Percentiles rank a stretch among this genome's conserved stretches.
Conservation (phyloP, 305 asterid genomes). For the Fraxinus nigra region DNA sequence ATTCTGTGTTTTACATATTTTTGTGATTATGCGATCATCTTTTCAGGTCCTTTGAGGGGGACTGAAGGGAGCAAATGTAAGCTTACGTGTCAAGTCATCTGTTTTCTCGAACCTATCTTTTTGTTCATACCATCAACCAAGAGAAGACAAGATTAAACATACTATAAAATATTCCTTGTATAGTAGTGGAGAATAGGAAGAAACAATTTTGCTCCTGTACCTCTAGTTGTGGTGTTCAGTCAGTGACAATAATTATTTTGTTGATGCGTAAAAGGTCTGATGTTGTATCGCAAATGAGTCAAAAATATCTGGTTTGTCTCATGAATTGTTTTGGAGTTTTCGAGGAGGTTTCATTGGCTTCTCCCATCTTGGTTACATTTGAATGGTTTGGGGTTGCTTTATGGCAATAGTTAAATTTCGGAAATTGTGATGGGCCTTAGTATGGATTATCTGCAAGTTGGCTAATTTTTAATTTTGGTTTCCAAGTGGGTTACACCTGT, state of each 20-base stretch:
- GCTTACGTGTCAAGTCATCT: constrained; percentile 63
- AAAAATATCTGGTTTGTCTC: constrained; percentile 24
- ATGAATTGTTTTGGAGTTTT: constrained; percentile 23
- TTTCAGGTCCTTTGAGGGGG: constrained; percentile 86
- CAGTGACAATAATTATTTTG: constrained; percentile 27
- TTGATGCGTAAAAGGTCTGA: constrained; percentile 17
- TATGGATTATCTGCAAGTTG: not conserved
- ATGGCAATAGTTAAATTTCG: constrained; percentile 15
- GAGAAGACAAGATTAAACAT: constrained; percentile 61
- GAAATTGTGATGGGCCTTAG: constrained; percentile 15
- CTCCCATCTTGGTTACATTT: constrained; percentile 23
- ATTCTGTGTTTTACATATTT: constrained; percentile 16
- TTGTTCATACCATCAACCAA: constrained; percentile 59
- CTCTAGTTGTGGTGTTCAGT: constrained; percentile 33
- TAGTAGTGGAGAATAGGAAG: constrained; percentile 31
- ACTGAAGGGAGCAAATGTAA: constrained; percentile 67
- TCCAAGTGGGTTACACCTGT: constrained; percentile 3
- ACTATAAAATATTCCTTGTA: constrained; percentile 40
- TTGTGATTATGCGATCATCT: constrained; percentile 36
- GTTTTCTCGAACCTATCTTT: constrained; percentile 52
- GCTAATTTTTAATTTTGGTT: constrained; percentile 13
- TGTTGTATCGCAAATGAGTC: constrained; percentile 25
- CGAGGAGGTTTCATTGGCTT: constrained; percentile 10
- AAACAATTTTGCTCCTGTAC: constrained; percentile 33
- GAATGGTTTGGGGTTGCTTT: constrained; percentile 23